phyloP scores from a whole-genome alignment of 116 monocot species.

The Posidonia oceanica region DNA sequence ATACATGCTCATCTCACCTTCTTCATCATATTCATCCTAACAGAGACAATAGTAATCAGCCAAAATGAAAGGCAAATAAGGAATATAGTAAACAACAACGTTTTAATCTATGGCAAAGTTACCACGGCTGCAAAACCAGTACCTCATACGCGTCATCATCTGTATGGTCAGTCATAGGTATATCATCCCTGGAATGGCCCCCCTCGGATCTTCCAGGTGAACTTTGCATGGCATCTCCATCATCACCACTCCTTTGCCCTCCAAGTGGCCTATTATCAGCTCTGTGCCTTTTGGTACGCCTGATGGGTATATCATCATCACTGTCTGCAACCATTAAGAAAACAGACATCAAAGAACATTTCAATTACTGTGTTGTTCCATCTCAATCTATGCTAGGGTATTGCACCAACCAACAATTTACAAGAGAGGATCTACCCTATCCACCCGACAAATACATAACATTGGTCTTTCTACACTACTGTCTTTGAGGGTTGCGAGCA shows the following conservation, averaged over 20 bases:
- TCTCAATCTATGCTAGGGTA: too few species aligned
- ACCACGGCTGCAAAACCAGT: background rate
- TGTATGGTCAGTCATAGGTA: conserved; percentile 83
- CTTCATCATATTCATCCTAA: conserved; percentile 91
- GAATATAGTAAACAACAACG: background rate
- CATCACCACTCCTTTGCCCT: conserved; percentile 67
- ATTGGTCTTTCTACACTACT: too few species aligned
- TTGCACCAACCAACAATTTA: too few species aligned
- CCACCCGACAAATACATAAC: too few species aligned
- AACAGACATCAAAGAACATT: background rate
- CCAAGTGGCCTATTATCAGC: conserved; percentile 65
- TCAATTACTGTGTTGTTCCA: too few species aligned
- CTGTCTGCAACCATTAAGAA: conserved; percentile 39
- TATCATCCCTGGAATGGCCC: conserved; percentile 71
- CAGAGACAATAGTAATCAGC: conserved; percentile 7
- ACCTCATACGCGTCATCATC: conserved; percentile 93
- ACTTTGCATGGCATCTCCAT: conserved; percentile 60
- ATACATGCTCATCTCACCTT: conserved; percentile 76
- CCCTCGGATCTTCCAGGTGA: conserved; percentile 86
- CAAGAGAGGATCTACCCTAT: too few species aligned
- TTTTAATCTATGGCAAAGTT: background rate
- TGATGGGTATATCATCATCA: conserved; percentile 60
- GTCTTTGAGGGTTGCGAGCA: too few species aligned
- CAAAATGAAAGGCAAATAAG: background rate
- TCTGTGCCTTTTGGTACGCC: conserved; percentile 72